These are phyloP conservation scores for Physcomitrellopsis africana DNA, from an alignment of 225 moss, liverwort and hornwort genomes.

Conservation along the genomic window DNA sequence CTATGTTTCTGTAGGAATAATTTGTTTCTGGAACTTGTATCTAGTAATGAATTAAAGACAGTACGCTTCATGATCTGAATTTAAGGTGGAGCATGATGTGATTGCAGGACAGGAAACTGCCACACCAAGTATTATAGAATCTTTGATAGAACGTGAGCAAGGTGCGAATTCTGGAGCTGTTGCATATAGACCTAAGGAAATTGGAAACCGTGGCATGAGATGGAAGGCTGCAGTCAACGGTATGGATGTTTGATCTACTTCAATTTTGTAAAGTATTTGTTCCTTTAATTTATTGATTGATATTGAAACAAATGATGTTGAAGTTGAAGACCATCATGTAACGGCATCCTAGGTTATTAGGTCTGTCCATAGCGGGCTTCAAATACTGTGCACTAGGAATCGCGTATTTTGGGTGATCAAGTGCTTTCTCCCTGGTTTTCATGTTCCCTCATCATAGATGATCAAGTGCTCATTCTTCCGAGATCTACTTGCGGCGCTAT, in stretches of 20 bases:
- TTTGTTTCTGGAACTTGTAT: not conserved
- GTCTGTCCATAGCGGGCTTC: constrained; percentile 6
- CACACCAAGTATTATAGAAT: constrained; percentile 51
- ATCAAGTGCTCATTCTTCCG: not conserved
- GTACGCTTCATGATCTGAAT: not conserved
- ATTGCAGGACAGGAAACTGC: constrained; percentile 37
- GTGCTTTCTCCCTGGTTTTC: constrained; percentile 3
- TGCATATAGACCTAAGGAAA: constrained; percentile 69
- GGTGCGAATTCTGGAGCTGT: constrained; percentile 72
- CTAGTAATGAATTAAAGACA: no score
- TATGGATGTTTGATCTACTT: constrained; percentile 25
- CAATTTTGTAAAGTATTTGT: not conserved
- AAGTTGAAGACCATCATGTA: constrained; percentile 23
- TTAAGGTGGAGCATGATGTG: constrained; percentile 26
- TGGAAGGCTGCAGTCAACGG: constrained; percentile 73
- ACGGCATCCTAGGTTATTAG: not conserved
- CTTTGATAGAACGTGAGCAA: constrained; percentile 64
- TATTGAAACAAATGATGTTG: constrained; percentile 10
- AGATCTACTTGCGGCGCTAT: constrained; percentile 1
- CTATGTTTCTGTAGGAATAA: not conserved
- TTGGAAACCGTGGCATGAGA: constrained; percentile 75
- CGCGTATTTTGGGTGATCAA: not conserved
- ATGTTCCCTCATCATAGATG: not conserved
- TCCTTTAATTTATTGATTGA: not conserved
- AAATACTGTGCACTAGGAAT: not conserved